Percentiles rank a stretch among this genome's conserved stretches.
These are phyloP conservation scores for Coemansia sp. DNA, from an alignment of 192 early-diverging fungal genomes.

Conservation along the genomic window DNA sequence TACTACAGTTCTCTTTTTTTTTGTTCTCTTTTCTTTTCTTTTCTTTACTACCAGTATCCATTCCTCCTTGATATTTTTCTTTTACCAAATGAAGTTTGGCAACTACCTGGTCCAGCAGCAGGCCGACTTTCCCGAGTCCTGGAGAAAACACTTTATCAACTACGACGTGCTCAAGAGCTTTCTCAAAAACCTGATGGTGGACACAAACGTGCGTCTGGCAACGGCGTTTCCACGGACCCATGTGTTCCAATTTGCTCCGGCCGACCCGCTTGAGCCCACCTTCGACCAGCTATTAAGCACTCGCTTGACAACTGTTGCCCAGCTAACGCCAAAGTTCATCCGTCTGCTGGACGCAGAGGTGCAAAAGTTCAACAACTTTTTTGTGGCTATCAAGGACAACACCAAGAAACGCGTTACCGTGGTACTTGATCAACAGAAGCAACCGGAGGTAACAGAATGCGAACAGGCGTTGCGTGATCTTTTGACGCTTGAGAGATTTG, in stretches of 20 bases:
- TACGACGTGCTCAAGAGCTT: conserved; percentile 68
- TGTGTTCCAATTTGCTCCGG: conserved; percentile 27
- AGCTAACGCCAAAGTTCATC: conserved; percentile 67
- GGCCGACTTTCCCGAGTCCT: conserved; percentile 62
- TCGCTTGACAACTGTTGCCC: conserved; percentile 59
- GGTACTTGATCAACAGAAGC: conserved; percentile 19
- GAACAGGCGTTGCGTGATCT: conserved; percentile 60
- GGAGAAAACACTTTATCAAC: conserved; percentile 69
- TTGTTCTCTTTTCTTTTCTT: not conserved
- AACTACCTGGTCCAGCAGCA: conserved; percentile 67
- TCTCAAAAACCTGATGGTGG: conserved; percentile 64
- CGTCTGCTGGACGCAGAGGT: conserved; percentile 66
- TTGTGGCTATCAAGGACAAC: conserved; percentile 39
- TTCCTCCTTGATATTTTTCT: not conserved
- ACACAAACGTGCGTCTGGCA: conserved; percentile 53
- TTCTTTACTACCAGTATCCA: not conserved
- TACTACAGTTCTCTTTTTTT: not conserved
- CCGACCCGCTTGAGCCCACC: conserved; percentile 18
- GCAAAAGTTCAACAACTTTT: conserved; percentile 60
- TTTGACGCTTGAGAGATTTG: conserved; percentile 74
- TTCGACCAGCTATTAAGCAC: conserved; percentile 63
- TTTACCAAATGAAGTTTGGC: conserved; percentile 68
- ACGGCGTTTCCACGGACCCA: conserved; percentile 42
- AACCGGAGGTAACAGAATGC: conserved; percentile 25
- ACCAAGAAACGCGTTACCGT: conserved; percentile 16